Base-by-base conservation (phyloP, 139 green algal genomes). In the Micractinium conductrix region DNA sequence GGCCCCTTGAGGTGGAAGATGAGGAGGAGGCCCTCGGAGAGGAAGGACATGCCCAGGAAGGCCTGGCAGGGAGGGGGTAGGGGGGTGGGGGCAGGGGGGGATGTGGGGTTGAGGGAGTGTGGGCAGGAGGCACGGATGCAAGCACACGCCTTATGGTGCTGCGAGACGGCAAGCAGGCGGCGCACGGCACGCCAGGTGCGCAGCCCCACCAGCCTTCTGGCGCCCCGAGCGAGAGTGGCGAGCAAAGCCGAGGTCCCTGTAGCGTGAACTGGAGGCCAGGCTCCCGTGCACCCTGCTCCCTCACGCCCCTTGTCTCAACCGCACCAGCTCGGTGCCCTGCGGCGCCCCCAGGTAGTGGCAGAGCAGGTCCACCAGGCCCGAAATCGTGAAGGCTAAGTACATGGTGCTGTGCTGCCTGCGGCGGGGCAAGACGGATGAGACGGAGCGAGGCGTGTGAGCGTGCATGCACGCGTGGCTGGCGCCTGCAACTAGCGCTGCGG, bases 1-100 rank as follows among this genome's bases (percentile, higher is more conserved):
- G 84, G 86, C 62, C 91, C 91, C 85, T 95, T 93, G 42, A 94
- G 87, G 83, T 96, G 93, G 43, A 96, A 93, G 6, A 87, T 85
- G 80, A 96, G 92, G 42, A 96, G 89, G 70, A 93, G 60, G 38
- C 88, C 80, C 85, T 95, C 89, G 19, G 84, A 75, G 26, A 94
- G 19, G 74, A 94, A 94, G 28, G 85, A 83, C 60, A 94, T 26
- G 26, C 78, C 84, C 60, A 96, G 83, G 62, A 91, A 93, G 1
- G 58, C 87, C 91, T 94, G 90, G n/a, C 70, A 70, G 45, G 28
- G 65, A 26, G 33, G 43, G 22, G 33, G 44, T 8, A 53, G 40
- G 40, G 35, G 42, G 30, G 38, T 5, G 70, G 37, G 8, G 38
- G 24, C 68, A 44, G 68, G 21, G n/a, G 38, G 28, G 19, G 19